Conservation (phyloP, 495 filamentous ascomycete genomes). For the Daldinia bambusicola region DNA sequence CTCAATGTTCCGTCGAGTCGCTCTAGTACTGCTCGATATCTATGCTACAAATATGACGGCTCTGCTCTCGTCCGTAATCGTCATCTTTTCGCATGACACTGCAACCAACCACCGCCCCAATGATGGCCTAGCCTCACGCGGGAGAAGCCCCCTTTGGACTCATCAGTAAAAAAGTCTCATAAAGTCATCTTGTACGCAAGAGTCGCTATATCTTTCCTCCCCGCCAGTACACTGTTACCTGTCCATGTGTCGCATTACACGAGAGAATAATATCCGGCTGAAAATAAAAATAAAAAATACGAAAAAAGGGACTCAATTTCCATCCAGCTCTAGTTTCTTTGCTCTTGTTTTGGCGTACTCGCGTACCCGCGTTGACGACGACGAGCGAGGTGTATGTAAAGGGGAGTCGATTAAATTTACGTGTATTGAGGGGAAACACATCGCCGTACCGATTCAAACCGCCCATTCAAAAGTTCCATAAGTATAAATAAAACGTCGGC, state of each 20-base stretch:
- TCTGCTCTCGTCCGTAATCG: slow-evolving; percentile 39
- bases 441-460: slow-evolving; percentile 9
- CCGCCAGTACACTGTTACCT: slow-evolving; percentile 19
- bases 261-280: slow-evolving; percentile 21
- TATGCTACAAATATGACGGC: slow-evolving; percentile 39
- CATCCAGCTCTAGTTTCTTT: not conserved
- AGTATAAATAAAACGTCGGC: slow-evolving; percentile 28
- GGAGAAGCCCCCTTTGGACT: slow-evolving; percentile 19
- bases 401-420: slow-evolving; percentile 25
- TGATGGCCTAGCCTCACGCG: not conserved
- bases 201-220: slow-evolving; percentile 17
- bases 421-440: slow-evolving; percentile 19
- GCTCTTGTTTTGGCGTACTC: not conserved
- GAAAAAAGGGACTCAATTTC: slow-evolving; percentile 21
- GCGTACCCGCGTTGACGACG: not conserved
- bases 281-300: slow-evolving; percentile 11
- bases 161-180: slow-evolving; percentile 26
- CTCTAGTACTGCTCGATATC: slow-evolving; percentile 17
- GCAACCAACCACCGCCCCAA: slow-evolving; percentile 18
- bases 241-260: slow-evolving; percentile 21
- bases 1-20: slow-evolving; percentile 19
- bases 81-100: slow-evolving; percentile 35
- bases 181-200: slow-evolving; percentile 30
- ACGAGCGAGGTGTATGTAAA: not conserved
- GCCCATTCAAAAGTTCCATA: slow-evolving; percentile 15